phyloP scores from a whole-genome alignment of 169 alveolate genomes.

The Perkinsus olseni region DNA sequence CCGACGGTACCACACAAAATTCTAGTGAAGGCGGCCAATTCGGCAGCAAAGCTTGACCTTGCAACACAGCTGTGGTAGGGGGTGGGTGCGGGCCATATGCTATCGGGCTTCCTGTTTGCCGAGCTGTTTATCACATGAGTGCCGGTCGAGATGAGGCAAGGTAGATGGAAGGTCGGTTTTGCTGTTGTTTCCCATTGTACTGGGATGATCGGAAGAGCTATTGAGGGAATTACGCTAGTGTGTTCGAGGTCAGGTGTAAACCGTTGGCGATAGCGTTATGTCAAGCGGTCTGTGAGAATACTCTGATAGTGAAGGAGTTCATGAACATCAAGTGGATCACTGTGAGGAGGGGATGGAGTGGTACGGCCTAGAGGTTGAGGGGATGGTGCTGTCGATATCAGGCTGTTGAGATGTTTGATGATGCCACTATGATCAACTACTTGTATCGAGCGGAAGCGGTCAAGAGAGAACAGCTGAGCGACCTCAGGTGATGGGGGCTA shows the following conservation, averaged over 20 bases:
- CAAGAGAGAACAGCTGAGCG: neutral
- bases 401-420: neutral
- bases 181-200: too few species aligned
- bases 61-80: neutral
- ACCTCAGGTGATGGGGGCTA: neutral
- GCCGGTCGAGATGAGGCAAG: too few species aligned
- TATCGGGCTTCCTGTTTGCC: too few species aligned
- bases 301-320: neutral
- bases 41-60: neutral
- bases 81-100: too few species aligned
- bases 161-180: too few species aligned
- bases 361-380: neutral
- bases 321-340: neutral
- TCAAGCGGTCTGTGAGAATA: neutral
- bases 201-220: too few species aligned
- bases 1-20: neutral
- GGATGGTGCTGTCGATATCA: neutral
- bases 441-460: neutral
- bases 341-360: neutral
- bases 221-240: too few species aligned
- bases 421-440: neutral
- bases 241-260: neutral
- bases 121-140: too few species aligned
- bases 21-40: neutral
- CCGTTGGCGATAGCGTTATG: neutral